These are phyloP conservation scores for Apium graveolens DNA, from an alignment of 129 eudicot genomes.

Conservation along the genomic window DNA sequence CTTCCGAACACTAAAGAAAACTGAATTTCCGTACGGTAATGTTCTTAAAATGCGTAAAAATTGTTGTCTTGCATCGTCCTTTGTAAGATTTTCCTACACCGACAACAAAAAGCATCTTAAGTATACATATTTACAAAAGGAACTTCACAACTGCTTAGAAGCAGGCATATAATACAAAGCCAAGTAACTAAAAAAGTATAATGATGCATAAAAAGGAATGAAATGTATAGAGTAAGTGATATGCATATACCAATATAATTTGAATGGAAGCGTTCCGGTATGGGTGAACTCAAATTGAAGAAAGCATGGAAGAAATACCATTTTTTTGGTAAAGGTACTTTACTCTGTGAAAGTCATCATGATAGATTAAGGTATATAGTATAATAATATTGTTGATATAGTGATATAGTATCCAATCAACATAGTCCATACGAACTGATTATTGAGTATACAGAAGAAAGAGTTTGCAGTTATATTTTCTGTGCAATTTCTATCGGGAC, in stretches of 20 bases:
- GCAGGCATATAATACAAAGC: neutral
- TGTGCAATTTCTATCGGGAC: neutral
- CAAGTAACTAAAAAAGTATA: neutral
- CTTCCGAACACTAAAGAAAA: constrained; percentile 91
- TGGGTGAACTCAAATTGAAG: neutral
- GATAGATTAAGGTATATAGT: neutral
- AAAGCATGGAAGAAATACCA: neutral
- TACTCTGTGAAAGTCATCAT: neutral
- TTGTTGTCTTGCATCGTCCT: constrained; percentile 95
- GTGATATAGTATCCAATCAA: neutral
- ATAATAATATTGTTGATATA: neutral
- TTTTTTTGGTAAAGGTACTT: neutral
- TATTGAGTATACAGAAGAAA: neutral
- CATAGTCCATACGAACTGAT: neutral
- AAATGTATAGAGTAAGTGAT: neutral
- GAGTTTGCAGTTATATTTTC: neutral
- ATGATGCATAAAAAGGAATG: neutral
- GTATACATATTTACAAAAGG: neutral
- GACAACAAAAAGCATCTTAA: constrained; percentile 16
- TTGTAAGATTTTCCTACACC: constrained; percentile 73
- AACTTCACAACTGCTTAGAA: neutral
- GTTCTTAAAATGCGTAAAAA: constrained; percentile 73
- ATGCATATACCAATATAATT: neutral
- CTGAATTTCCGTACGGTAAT: constrained; percentile 93
- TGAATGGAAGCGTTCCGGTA: neutral